A percentile compares a stretch with the other conserved stretches of the same genome.
Evolutionary conservation across 495 filamentous ascomycete species (phyloP).

Genomic region (Pseudevernia furfuracea): DNA sequence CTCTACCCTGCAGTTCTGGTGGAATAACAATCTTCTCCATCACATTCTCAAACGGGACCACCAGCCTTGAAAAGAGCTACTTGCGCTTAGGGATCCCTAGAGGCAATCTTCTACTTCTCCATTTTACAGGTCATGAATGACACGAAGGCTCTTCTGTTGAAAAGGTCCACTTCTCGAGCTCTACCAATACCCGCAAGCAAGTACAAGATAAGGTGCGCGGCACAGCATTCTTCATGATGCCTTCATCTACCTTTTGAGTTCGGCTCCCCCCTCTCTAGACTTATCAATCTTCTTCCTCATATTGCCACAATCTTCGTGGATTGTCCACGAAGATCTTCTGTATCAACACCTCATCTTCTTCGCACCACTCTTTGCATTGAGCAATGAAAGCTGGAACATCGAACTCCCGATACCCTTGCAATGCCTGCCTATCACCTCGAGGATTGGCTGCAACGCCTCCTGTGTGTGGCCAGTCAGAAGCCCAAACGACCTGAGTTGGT

Average conservation of each 20-base stretch:
- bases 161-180: no score
- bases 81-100: no score
- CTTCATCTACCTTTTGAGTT: background rate
- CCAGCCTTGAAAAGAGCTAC: no score
- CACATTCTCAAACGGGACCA: no score
- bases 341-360: background rate
- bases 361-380: background rate
- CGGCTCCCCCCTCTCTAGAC: background rate
- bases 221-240: no score
- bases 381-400: background rate
- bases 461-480: conserved; percentile 1
- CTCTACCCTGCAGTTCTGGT: no score
- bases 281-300: background rate
- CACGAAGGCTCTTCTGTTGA: no score
- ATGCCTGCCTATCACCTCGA: background rate
- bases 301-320: background rate
- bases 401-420: background rate
- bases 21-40: no score
- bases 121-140: no score
- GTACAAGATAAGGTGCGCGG: no score
- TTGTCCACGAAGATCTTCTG: background rate
- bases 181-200: no score
- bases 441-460: background rate
- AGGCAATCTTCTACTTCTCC: no score
- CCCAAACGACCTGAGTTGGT: background rate